These are phyloP conservation scores for Ammopiptanthus mongolicus DNA, from an alignment of 306 rosid genomes.

Conservation along the genomic window DNA sequence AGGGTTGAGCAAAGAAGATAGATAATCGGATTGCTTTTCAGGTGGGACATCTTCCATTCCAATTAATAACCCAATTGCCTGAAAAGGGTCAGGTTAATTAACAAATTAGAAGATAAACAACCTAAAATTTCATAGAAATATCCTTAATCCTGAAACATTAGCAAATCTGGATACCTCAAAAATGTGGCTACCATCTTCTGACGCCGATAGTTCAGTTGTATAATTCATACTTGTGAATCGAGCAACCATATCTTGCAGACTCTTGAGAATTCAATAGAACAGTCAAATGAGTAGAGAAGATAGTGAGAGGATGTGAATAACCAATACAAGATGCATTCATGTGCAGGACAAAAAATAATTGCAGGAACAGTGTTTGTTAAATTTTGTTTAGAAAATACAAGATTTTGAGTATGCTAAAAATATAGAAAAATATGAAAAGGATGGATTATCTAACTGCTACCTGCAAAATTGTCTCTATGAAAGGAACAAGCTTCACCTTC, in stretches of 20 bases:
- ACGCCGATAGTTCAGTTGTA: conserved; percentile 49
- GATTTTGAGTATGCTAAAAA: neutral
- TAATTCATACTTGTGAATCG: conserved; percentile 60
- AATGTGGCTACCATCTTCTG: conserved; percentile 97
- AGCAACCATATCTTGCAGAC: conserved; percentile 68
- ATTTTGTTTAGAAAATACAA: neutral
- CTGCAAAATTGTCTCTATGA: conserved; percentile 86
- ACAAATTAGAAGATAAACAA: conserved; percentile 21
- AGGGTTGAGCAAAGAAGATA: conserved; percentile 86
- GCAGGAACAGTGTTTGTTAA: neutral
- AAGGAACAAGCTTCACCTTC: conserved; percentile 84
- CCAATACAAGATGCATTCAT: conserved; percentile 19
- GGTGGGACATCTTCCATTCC: conserved; percentile 91
- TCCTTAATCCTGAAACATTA: neutral
- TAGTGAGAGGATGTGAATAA: neutral
- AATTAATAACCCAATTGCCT: conserved; percentile 94
- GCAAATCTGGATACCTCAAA: conserved; percentile 60
- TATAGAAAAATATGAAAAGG: neutral
- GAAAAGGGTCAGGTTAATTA: conserved; percentile 3
- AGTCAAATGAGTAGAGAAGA: neutral
- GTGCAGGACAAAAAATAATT: neutral
- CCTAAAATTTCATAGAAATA: conserved; percentile 13
- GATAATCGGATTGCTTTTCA: conserved; percentile 83
- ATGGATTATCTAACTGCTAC: conserved; percentile 33
- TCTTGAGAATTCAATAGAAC: conserved; percentile 41